Evolutionary conservation across 2,329 filamentous ascomycete species (phyloP).

Genomic region (Fusarium sp.): DNA sequence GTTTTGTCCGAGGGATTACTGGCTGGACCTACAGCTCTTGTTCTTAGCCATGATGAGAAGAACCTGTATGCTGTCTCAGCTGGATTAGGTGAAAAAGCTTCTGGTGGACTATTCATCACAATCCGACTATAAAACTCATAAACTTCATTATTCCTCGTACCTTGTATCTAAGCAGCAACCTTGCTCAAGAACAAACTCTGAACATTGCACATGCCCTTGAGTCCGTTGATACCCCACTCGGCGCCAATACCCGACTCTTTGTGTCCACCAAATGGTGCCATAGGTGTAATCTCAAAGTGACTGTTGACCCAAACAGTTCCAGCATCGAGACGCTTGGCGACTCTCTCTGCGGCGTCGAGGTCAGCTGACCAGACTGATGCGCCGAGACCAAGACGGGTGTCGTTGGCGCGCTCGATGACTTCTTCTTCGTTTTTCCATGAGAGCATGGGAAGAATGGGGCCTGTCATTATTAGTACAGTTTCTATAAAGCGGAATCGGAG

Average conservation of each 20-base stretch:
- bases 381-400: conserved; percentile 64
- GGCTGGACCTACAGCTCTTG: not conserved
- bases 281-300: conserved; percentile 59
- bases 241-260: conserved; percentile 58
- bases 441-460: conserved; percentile 70
- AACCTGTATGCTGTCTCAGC: not conserved
- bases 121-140: not conserved
- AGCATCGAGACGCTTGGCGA: conserved; percentile 65
- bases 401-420: conserved; percentile 67
- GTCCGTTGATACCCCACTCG: conserved; percentile 55
- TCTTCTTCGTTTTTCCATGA: conserved; percentile 71
- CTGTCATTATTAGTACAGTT: not conserved
- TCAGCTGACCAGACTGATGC: conserved; percentile 68
- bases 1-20: not conserved
- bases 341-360: conserved; percentile 58
- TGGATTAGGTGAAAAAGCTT: not conserved
- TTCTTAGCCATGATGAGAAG: not conserved
- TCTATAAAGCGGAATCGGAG: too few relatives aligned
- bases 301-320: conserved; percentile 71
- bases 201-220: conserved; percentile 50
- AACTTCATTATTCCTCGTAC: not conserved
- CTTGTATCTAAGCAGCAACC: not conserved
- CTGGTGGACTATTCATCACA: conserved; percentile 8
- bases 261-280: conserved; percentile 56
- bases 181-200: conserved; percentile 43